Evolutionary conservation across 352 stramenopile genomes (phyloP).

Genomic region (Discostella stelligera): DNA sequence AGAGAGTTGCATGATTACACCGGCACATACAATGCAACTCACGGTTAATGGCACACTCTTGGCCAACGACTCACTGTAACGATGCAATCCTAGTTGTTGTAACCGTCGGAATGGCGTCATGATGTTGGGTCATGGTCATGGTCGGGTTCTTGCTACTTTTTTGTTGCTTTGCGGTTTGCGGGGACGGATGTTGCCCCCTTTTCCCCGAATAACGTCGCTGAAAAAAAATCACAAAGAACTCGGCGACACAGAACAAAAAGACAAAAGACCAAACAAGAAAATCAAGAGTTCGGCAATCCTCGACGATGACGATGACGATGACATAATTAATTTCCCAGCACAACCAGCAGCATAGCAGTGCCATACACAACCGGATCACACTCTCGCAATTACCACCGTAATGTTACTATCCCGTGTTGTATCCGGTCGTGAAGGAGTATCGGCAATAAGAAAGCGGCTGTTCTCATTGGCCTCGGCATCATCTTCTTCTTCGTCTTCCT

Average conservation of each 20-base stretch:
- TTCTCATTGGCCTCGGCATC: conserved; percentile 14
- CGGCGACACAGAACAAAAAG: neutral
- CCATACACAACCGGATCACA: neutral
- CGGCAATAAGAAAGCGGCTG: conserved; percentile 1
- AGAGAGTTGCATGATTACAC: neutral
- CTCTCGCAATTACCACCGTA: neutral
- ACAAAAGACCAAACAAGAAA: too few species aligned
- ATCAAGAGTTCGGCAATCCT: neutral
- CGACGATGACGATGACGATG: neutral
- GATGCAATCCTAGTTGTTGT: neutral
- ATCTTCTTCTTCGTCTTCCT: neutral
- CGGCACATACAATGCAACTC: conserved; percentile 7
- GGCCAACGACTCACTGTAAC: too few species aligned
- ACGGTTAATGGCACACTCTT: neutral
- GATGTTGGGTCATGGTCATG: too few species aligned
- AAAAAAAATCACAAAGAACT: neutral
- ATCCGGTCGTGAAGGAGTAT: neutral
- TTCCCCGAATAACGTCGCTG: neutral
- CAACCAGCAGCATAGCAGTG: neutral
- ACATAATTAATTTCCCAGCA: neutral
- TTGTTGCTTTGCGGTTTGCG: too few species aligned
- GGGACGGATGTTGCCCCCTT: neutral
- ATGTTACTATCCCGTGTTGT: neutral
- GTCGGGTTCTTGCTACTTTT: too few species aligned
- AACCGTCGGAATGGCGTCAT: too few species aligned